phyloP scores from a whole-genome alignment of 495 filamentous ascomycete species.

The Tetracladium marchalianum region DNA sequence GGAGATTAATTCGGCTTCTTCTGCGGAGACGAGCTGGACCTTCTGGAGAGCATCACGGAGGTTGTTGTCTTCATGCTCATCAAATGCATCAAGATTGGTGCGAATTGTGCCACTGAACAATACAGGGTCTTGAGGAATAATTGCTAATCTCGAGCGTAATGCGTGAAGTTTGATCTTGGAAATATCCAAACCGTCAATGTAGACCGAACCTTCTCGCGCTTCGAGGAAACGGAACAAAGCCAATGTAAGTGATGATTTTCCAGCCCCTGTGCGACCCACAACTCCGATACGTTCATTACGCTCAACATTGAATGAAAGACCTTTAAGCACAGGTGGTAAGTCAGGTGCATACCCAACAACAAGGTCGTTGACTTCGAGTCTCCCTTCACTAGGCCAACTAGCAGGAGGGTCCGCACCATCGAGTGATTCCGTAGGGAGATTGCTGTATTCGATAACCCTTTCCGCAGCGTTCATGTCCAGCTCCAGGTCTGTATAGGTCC shows the following conservation, averaged over 20 bases:
- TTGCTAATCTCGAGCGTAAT: slow-evolving; percentile 37
- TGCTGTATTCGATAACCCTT: slow-evolving; percentile 29
- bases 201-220: slow-evolving; percentile 29
- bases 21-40: slow-evolving; percentile 41
- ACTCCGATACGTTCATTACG: slow-evolving; percentile 34
- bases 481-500: slow-evolving; percentile 41
- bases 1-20: not conserved
- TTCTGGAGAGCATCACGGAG: slow-evolving; percentile 45
- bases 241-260: slow-evolving; percentile 28
- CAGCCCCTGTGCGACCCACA: slow-evolving; percentile 41
- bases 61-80: slow-evolving; percentile 42
- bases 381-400: slow-evolving; percentile 34
- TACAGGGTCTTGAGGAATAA: slow-evolving; percentile 47
- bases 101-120: slow-evolving; percentile 40
- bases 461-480: slow-evolving; percentile 31
- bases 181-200: slow-evolving; percentile 42
- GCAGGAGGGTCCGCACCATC: slow-evolving; percentile 26
- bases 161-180: slow-evolving; percentile 33
- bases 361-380: slow-evolving; percentile 29
- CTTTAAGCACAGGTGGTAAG: slow-evolving; percentile 32
- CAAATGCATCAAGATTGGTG: slow-evolving; percentile 40
- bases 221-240: slow-evolving; percentile 42
- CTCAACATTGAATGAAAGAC: slow-evolving; percentile 29
- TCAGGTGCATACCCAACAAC: slow-evolving; percentile 30
- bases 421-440: slow-evolving; percentile 26